phyloP scores from a whole-genome alignment of 164 flowering plant species.

The Macadamia integrifolia region DNA sequence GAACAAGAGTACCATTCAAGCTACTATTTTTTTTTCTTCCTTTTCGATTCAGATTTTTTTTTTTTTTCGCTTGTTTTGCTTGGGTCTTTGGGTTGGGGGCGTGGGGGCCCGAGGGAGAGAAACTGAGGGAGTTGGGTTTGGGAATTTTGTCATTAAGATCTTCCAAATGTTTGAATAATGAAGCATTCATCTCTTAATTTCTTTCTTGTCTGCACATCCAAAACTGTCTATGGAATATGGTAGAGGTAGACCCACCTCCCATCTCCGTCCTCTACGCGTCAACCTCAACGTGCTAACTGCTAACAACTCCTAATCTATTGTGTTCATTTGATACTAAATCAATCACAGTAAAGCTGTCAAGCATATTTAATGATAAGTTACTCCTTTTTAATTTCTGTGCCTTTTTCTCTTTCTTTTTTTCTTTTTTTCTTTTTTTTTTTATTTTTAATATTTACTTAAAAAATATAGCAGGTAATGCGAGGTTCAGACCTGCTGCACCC shows the following conservation, averaged over 20 bases:
- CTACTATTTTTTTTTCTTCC: too few species aligned
- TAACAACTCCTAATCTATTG: neutral
- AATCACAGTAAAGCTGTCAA: neutral
- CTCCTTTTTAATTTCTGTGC: neutral
- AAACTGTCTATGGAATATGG: neutral
- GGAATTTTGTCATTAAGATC: too few species aligned
- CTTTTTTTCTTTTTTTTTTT: too few species aligned
- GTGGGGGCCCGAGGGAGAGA: too few species aligned
- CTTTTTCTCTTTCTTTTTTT: too few species aligned
- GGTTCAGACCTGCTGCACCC: conserved; percentile 38
- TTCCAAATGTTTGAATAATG: neutral
- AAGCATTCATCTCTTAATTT: neutral
- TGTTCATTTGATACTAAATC: neutral
- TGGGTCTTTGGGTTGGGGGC: neutral
- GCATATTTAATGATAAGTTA: neutral
- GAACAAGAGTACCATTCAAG: neutral
- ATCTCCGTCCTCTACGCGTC: neutral
- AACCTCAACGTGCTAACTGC: neutral
- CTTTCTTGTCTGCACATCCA: neutral
- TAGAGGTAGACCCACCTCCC: neutral
- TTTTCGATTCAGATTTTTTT: neutral
- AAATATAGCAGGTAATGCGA: conserved; percentile 15
- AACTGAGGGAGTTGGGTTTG: too few species aligned
- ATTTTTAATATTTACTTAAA: too few species aligned
- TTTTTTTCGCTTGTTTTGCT: neutral